Evolutionary conservation across 2,329 filamentous ascomycete genomes (phyloP), one percentile per base, ranked within the genome.

Genomic region (Purpureocillium takamizusanense): DNA sequence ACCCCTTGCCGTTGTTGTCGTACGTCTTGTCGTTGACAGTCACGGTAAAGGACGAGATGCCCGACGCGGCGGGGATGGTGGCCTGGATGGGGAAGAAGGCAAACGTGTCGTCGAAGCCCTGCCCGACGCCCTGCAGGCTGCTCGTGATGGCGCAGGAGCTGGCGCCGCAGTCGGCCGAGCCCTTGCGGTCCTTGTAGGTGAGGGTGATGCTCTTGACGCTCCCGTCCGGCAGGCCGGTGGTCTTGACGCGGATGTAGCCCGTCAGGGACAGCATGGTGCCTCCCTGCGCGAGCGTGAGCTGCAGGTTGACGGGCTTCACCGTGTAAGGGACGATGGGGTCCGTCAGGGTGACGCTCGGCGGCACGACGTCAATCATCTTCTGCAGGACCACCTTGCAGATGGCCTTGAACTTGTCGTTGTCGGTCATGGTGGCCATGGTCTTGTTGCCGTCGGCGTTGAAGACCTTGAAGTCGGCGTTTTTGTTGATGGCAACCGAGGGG

Each of bases 361-460:
- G 75, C 1, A 80, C 74, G 4, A 69, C 63, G n/a, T 81, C 72
- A 42, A 80, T 75, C 75, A 81, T 72, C 51, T 70, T 72, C 50
- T 75, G 70, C 30, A 80, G 56, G 14, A 79, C 63, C 4, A 53
- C 59, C 45, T 63, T 57, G 53, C 76, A 81, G 14, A 62, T 57
- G 15, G 48, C 61, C 30, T 57, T 57, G 56, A 76, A 79, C 10
- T 54, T 56, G 1, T 56, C 48, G 0, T 63, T 49, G 38, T 69
- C 61, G 4, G 63, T 52, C 62, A 81, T 52, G 1, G 64, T 56
- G 5, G 52, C 52, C 46, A 80, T 64, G 4, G 76, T 81, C 12
- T 55, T 65, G 53, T 81, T 80, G 3, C 56, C 53, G 48, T 80
- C 76, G 2, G 65, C 63, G 47, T 56, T 69, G 54, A 71, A 81